A percentile compares a stretch with the other conserved stretches of the same genome.
Conservation (phyloP, 2,329 filamentous ascomycete species). For the Cephalotrichum gorgonifer region DNA sequence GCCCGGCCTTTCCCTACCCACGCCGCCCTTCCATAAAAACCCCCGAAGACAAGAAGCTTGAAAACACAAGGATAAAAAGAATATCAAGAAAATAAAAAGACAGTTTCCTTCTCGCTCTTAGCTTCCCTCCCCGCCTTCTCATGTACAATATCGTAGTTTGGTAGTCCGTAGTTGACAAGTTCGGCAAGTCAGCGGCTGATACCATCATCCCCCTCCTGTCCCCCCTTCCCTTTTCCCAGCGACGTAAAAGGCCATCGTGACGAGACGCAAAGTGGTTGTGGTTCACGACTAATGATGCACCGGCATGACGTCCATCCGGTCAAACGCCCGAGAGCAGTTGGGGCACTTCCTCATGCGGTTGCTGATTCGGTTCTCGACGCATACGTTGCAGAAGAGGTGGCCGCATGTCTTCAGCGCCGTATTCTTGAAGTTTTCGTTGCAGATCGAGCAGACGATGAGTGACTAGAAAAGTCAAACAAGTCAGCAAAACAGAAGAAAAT, state of each 20-base stretch:
- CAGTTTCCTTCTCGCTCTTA: no score
- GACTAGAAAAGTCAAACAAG: constrained; percentile 2
- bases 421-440: constrained; percentile 88
- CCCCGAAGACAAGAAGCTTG: not conserved
- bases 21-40: not conserved
- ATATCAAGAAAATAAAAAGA: not conserved
- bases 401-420: constrained; percentile 89
- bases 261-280: no score
- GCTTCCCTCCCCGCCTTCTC: not conserved
- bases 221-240: no score
- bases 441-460: constrained; percentile 70
- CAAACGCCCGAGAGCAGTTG: constrained; percentile 85
- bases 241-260: no score
- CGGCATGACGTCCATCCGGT: constrained; percentile 79
- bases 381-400: constrained; percentile 85
- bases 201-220: no score
- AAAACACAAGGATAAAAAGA: no score
- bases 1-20: no score
- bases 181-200: no score
- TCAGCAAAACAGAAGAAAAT: not conserved
- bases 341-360: constrained; percentile 94
- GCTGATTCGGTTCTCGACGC: constrained; percentile 78
- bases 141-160: not conserved
- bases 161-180: no score
- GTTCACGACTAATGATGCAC: constrained; percentile 40